Base-by-base conservation (phyloP, 176 grass and related monocot species). In the Triticum monococcum region DNA sequence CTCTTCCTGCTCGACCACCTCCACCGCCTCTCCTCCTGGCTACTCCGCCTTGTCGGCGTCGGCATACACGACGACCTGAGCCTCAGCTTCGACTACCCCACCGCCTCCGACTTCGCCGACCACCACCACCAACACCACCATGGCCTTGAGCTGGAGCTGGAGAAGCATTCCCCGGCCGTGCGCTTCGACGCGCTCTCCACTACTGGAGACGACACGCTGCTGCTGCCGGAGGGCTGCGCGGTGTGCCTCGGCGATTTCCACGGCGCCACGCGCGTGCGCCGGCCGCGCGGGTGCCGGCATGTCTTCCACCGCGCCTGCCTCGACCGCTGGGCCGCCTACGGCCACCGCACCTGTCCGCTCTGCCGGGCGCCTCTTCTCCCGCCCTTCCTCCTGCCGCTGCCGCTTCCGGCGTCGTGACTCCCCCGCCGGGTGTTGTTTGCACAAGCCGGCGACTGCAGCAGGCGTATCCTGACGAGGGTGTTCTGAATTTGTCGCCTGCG, bases 211-310 rank as follows among this genome's bases (percentile, higher is more conserved):
- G 40, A 28, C 0, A 5, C 25, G 11, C 75, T 43, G 7, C 75
- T 75, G 18, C 86, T 80, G 1, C 84, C 64, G 2, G 79, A 24
- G 41, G 5, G 83, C 4, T 98, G 96, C 81, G 92, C 81, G 28
- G 96, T 98, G 12, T 98, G 96, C 89, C 86, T 98, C 17, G 77
- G 75, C 70, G 93, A 98, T 37, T 92, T 98, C 85, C 46, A 94
- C 32, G 88, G 68, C 23, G 78, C 89, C 36, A 90, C 86, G 33
- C 75, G 88, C 46, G 96, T 98, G 63, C 91, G 91, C 57, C 89
- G 91, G 22, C 77, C 89, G 20, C 75, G 57, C 22, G 88, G 88
- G 0, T 98, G 96, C 78, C 57, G 88, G 37, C 96, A 98, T 84
- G 90, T 94, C 9, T 95, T 98, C 90, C 96, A 98, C 90, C 89